Evolutionary conservation across 1,284 basidiomycete species (phyloP), one percentile per base, ranked within the genome.

Genomic region (Heterobasidion occidentale): DNA sequence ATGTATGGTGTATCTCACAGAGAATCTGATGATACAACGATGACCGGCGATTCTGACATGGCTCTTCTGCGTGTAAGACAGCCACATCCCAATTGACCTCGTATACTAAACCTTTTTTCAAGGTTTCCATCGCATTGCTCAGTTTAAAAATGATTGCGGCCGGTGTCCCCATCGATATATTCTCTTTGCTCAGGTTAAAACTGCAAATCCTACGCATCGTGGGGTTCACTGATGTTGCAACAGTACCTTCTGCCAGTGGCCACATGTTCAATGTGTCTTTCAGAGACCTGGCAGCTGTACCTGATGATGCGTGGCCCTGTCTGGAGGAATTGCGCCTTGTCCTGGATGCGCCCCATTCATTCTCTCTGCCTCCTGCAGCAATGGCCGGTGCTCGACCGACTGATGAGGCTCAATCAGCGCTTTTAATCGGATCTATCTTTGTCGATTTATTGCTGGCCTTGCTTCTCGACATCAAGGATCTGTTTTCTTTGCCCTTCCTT

Each of bases 141-240:
- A 77, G 79, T 58, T 66, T 88, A 42, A 77, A 80, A 52, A 84
- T 88, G 80, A 73, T 88, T 33, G 74, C 81, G 7, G 80, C 83
- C 59, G 84, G 85, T 6, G 71, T 85, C 46, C 53, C 68, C 20
- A 74, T 83, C 47, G 81, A 83, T 57, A 58, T 74, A 7, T 71
- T 74, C 52, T 74, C 75, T 14, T 68, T 86, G 12, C 68, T 86
- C 59, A 83, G 79, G 63, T 69, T 90, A 62, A 89, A 90, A 65
- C 68, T 73, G 15, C 76, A 84, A 62, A 65, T 87, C n/a, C 76
- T 79, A 11, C 74, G 74, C 35, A 62, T 78, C 14, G 55, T 84
- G 11, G 86, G 86, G 2, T 88, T 84, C 62, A 66, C 67, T 12
- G 74, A 78, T 50, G 73, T 84, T 36, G 68, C 71, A 7, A 66